Percentiles rank a stretch among this genome's conserved stretches.
Evolutionary conservation across 23 red algal genomes (phyloP).

Genomic region (Agarophyton chilense): DNA sequence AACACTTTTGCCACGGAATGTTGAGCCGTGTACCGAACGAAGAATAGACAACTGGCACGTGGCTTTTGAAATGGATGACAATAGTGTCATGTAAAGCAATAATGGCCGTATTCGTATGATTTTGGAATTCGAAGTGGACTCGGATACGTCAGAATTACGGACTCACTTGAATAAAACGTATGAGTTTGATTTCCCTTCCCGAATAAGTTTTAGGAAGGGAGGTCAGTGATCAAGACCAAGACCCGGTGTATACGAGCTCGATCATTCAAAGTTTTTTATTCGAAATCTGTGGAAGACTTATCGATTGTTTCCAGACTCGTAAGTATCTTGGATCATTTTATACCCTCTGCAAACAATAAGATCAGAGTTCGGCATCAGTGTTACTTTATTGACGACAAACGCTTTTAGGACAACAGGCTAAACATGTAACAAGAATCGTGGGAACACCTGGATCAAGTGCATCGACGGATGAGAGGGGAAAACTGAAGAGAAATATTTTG

Average conservation of each 20-base stretch:
- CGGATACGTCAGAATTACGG: not conserved
- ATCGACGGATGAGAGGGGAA: no score
- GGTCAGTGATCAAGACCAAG: not conserved
- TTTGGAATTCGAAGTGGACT: not conserved
- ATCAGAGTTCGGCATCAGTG: not conserved
- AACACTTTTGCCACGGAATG: not conserved
- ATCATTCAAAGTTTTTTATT: not conserved
- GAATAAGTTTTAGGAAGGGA: not conserved
- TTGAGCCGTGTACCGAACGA: not conserved
- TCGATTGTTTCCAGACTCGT: not conserved
- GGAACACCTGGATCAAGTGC: no score
- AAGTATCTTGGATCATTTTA: not conserved
- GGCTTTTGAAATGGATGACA: not conserved
- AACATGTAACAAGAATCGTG: no score
- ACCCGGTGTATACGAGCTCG: not conserved
- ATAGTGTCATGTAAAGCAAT: not conserved
- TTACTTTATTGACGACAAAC: not conserved
- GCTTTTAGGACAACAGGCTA: no score
- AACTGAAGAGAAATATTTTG: no score
- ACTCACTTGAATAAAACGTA: not conserved
- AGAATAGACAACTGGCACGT: not conserved
- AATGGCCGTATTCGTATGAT: not conserved
- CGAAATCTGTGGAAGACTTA: not conserved
- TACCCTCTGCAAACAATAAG: not conserved
- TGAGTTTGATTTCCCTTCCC: not conserved